Evolutionary conservation across 306 rosid genomes (phyloP), one percentile per base, ranked within the genome.

Genomic region (Cicer bijugum): DNA sequence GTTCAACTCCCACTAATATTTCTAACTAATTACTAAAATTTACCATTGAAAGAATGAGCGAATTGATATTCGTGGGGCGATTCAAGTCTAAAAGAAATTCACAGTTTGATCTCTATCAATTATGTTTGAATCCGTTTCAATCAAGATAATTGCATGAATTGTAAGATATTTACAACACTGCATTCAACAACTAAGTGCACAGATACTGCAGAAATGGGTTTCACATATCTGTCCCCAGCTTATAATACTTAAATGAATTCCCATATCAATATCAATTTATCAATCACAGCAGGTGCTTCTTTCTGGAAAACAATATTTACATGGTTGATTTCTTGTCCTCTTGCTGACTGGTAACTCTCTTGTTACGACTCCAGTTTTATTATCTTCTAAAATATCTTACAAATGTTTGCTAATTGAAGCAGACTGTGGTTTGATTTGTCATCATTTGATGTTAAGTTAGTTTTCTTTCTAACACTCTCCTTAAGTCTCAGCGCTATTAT

Each of bases 241-340:
- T 58, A 66, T 43, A 69, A 23, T 72, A 23, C 42, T 20, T 42
- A 12, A 12, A 40, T 12, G 23, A 55, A 70, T 71, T 19, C 39
- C 52, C 42, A 39, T 55, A 28, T 71, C 28, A 20, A 59, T 42
- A 56, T 40, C 42, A 39, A 55, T 42, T n/a, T 12, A 72, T 20
- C 66, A 43, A 72, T 53, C 48, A 43, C 43, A 10, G 9, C 5
- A 8, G 8, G 23, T 20, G 57, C 66, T 43, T 12, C 40, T 20
- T 9, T 68, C 74, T 68, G 50, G 9, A 50, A 51, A 40, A 33
- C 14, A 17, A 11, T 66, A 68, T 37, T 16, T 35, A 28, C 40
- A 45, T 16, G 62, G 48, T 69, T 69, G 63, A 15, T 58, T 72
- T 59, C 58, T 58, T 72, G 77, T 23, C 46, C 19, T 44, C 59